Base-by-base conservation (phyloP, 345 rosid genomes). In the Citrus cavaleriei region DNA sequence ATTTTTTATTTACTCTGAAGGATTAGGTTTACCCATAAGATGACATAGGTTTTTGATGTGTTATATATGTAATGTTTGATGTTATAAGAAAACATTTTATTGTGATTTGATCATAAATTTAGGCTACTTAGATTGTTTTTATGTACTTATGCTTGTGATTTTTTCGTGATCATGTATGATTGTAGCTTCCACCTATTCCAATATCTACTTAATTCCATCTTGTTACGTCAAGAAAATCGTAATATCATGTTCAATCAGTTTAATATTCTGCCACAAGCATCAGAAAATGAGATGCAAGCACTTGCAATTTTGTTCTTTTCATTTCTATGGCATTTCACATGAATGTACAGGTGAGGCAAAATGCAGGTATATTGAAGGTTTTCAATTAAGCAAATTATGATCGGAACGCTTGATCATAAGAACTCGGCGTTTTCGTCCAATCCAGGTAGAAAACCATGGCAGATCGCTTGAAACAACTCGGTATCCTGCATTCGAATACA, bases 401-500 rank as follows among this genome's bases (percentile, higher is more conserved):
- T 65, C 55, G 6, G 9, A 71, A 18, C 73, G 81, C 87, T 92
- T 93, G 75, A 90, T 84, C 97, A 92, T 89, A 59, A 93, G 86
- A 79, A 93, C 83, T 0, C 97, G 92, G 2, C 93, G 89, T 80
- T 86, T 90, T 81, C 88, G 86, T 16, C 99, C 98, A 0, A 93
- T 88, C 97, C 91, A 92, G 68, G 91, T 74, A 13, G 88, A 85
- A 34, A 88, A 12, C 97, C 97, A 95, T 0, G 65, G 85, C 0
- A 94, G 94, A 70, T 95, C 97, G 19, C 83, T 65, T 0, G 91
- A 88, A 62, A 86, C 86, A 2, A 89, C 89, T 25, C 4, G 68
- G 82, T 95, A 93, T 28, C 99, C 99, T 0, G 95, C 96, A n/a
- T 90, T 92, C 0, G 89, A 38, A 72, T 93, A 95, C 75, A 92